These are phyloP conservation scores for Talaromyces wortmannii DNA, from an alignment of 495 filamentous ascomycete genomes.

Conservation along the genomic window DNA sequence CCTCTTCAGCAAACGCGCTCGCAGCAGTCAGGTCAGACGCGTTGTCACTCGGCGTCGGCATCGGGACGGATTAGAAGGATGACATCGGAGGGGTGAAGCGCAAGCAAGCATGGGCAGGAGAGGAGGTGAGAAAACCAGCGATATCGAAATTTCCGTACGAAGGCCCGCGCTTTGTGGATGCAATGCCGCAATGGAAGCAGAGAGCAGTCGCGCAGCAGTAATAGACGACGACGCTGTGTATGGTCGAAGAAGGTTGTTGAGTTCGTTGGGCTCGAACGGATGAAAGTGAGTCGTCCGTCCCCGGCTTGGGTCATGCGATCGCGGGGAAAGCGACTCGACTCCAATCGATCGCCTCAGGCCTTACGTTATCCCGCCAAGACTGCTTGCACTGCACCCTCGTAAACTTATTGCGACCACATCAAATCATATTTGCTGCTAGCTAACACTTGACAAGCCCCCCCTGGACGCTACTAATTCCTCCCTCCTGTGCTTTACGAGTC, in stretches of 20 bases:
- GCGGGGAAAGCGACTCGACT: slow-evolving; percentile 26
- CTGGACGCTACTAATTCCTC: no score
- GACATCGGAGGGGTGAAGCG: slow-evolving; percentile 26
- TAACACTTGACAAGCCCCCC: no score
- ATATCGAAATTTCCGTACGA: no score
- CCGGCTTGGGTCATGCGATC: slow-evolving; percentile 32
- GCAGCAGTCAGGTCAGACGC: slow-evolving; percentile 29
- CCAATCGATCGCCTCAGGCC: neutral
- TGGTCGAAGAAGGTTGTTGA: neutral
- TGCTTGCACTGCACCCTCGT: neutral
- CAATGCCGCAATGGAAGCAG: neutral
- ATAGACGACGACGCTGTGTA: neutral
- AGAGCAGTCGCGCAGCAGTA: neutral
- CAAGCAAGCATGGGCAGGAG: no score
- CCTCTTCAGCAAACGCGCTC: slow-evolving; percentile 39
- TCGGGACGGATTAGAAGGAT: slow-evolving; percentile 36
- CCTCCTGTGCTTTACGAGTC: no score
- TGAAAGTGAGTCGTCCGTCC: slow-evolving; percentile 7
- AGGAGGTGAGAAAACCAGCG: no score
- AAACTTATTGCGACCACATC: no score
- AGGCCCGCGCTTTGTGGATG: slow-evolving; percentile 4
- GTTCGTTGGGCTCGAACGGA: slow-evolving; percentile 9
- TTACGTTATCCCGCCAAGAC: neutral
- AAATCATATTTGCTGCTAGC: no score
- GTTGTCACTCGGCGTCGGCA: slow-evolving; percentile 54